Evolutionary conservation across 805 yeast species (phyloP).

Genomic region (Zygosaccharomyces kombuchaensis): DNA sequence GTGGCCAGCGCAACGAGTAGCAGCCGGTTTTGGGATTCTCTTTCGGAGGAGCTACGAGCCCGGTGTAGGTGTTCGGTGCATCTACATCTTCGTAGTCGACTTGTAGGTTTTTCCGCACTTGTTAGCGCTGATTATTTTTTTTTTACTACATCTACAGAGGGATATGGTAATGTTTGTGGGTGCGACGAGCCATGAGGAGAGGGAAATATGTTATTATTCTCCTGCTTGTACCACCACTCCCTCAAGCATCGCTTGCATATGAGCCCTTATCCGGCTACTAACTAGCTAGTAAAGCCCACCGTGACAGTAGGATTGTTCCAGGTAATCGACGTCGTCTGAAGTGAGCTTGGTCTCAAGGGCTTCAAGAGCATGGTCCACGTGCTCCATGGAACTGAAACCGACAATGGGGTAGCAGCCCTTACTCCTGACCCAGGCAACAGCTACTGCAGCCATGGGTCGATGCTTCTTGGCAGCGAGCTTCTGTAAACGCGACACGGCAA

Average conservation of each 20-base stretch:
- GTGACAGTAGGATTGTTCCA: constrained; percentile 26
- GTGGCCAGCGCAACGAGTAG: no score
- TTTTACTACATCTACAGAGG: no score
- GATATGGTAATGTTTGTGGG: no score
- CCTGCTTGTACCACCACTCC: no score
- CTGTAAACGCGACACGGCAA: constrained; percentile 50
- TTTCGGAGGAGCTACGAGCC: no score
- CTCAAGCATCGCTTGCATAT: background rate
- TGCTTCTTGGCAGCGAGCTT: constrained; percentile 44
- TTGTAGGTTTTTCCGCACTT: background rate
- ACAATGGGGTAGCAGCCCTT: constrained; percentile 55
- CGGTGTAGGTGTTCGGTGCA: background rate
- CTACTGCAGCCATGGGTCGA: constrained; percentile 50
- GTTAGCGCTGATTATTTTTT: background rate
- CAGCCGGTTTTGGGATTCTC: background rate
- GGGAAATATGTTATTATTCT: no score
- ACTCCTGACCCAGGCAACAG: constrained; percentile 49
- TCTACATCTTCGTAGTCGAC: background rate
- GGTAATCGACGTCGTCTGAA: constrained; percentile 18
- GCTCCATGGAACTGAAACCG: constrained; percentile 45
- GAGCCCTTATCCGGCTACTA: background rate
- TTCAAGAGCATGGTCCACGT: constrained; percentile 49
- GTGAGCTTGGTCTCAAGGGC: constrained; percentile 41
- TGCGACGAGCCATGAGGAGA: no score
- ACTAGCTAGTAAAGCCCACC: background rate